Base-by-base conservation (phyloP, 345 rosid species). In the Gossypium mustelinum region DNA sequence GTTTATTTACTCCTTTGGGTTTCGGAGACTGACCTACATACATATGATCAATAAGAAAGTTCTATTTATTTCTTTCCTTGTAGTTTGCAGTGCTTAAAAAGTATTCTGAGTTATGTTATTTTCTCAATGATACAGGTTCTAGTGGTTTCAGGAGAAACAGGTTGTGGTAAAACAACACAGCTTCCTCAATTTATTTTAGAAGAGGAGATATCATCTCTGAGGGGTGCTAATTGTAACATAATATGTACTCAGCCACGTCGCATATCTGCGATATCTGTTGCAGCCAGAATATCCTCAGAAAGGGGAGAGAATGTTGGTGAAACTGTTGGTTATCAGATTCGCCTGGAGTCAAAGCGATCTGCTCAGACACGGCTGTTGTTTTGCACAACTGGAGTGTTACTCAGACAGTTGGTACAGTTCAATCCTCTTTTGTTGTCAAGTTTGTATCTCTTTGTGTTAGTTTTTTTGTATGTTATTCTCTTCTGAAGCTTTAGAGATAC, bases 141-240 rank as follows among this genome's bases (percentile, higher is more conserved):
- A 77, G 98, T 94, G 50, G 90, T 92, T 74, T 94, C 98, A 65
- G 98, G 98, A 72, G 97, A 91, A 85, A 94, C 98, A 1, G 98
- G 98, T 27, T 94, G 98, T 89, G 98, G 98, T 79, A 94, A 94
- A 84, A 92, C 98, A 68, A 92, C 98, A 64, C 98, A 94, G 77
- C 96, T 94, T 75, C 97, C 98, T 80, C 98, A 92, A 20, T 94
- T 87, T 86, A 87, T 94, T 68, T 84, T 94, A 75, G 98, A 94
- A 80, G 91, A 90, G 88, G 96, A 89, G 82, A 89, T 94, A 86
- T 76, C 91, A 16, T 78, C 86, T 66, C 76, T 94, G 25, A 87
- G 88, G 16, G 98, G 98, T 75, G 97, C 89, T 79, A 80, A 89
- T 61, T 94, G 97, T 88, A 92, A 78, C 82, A 92, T 94, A 67